phyloP scores from a whole-genome alignment of 345 rosid species.

The Salix exigua region DNA sequence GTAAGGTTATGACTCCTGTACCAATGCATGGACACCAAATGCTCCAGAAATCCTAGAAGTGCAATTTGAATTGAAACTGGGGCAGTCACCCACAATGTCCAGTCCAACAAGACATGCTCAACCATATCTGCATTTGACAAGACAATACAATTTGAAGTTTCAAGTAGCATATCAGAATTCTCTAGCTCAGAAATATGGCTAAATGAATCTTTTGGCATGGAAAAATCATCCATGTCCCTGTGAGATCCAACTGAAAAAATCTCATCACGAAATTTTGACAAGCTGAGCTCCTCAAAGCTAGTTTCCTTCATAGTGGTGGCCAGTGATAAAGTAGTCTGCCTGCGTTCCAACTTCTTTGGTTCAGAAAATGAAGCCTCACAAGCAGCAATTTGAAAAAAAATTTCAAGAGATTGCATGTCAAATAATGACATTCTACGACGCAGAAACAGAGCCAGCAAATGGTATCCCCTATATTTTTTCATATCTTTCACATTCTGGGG shows the following conservation, averaged over 20 bases:
- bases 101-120: conserved; percentile 97
- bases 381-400: conserved; percentile 96
- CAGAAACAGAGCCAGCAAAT: conserved; percentile 89
- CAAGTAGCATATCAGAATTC: conserved; percentile 67
- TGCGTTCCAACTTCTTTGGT: conserved; percentile 66
- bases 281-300: conserved; percentile 74
- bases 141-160: conserved; percentile 94
- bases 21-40: conserved; percentile 99
- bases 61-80: conserved; percentile 92
- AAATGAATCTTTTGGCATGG: conserved; percentile 76
- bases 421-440: conserved; percentile 79
- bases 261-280: conserved; percentile 78
- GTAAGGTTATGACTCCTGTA: conserved; percentile 98
- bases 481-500: conserved; percentile 94
- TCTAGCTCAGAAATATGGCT: conserved; percentile 96
- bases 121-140: conserved; percentile 97
- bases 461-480: conserved; percentile 97
- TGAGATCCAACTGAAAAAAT: conserved; percentile 86
- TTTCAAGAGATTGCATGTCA: conserved; percentile 95
- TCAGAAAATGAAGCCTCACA: conserved; percentile 98
- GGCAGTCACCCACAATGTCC: conserved; percentile 98
- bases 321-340: conserved; percentile 41
- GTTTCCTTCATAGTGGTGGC: conserved; percentile 52
- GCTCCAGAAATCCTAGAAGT: conserved; percentile 90
- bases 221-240: conserved; percentile 94